Conservation (phyloP, 768 basidiomycete species). For the Cubamyces sp. region DNA sequence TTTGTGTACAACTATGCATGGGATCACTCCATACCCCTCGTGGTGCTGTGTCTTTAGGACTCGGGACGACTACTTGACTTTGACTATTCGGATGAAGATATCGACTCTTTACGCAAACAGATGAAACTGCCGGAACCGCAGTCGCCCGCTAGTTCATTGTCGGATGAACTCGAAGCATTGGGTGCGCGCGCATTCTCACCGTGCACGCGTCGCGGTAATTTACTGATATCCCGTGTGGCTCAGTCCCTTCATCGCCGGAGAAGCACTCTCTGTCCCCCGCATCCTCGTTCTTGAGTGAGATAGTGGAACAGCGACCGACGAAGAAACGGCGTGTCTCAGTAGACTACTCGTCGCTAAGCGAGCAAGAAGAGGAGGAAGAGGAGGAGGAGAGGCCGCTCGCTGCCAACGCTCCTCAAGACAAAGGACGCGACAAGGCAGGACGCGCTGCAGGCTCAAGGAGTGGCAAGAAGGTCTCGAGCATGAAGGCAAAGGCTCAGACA, state of each 20-base stretch:
- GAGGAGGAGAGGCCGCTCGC: constrained; percentile 32
- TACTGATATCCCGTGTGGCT: neutral
- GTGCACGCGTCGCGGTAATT: neutral
- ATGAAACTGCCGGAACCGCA: constrained; percentile 59
- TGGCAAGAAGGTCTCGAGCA: constrained; percentile 61
- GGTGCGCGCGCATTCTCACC: constrained; percentile 42
- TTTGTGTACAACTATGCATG: neutral
- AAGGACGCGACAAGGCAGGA: constrained; percentile 17
- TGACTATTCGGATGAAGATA: constrained; percentile 70
- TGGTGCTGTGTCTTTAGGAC: constrained; percentile 53
- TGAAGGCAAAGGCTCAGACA: constrained; percentile 63
- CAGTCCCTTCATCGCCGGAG: constrained; percentile 34
- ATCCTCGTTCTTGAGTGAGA: constrained; percentile 37
- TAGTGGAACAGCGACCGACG: constrained; percentile 30
- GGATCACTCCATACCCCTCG: neutral
- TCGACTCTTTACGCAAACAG: constrained; percentile 69
- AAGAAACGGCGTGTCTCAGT: constrained; percentile 34
- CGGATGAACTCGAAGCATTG: constrained; percentile 51
- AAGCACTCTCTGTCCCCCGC: constrained; percentile 37
- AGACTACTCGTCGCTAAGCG: constrained; percentile 35
- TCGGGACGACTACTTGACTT: constrained; percentile 80
- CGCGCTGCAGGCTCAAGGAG: constrained; percentile 34
- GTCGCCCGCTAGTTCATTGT: constrained; percentile 52
- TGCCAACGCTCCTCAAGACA: constrained; percentile 6
- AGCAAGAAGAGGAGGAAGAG: constrained; percentile 28